Evolutionary conservation across 805 yeast genomes (phyloP).

Genomic region (Trichomonascus vanleenenianus): DNA sequence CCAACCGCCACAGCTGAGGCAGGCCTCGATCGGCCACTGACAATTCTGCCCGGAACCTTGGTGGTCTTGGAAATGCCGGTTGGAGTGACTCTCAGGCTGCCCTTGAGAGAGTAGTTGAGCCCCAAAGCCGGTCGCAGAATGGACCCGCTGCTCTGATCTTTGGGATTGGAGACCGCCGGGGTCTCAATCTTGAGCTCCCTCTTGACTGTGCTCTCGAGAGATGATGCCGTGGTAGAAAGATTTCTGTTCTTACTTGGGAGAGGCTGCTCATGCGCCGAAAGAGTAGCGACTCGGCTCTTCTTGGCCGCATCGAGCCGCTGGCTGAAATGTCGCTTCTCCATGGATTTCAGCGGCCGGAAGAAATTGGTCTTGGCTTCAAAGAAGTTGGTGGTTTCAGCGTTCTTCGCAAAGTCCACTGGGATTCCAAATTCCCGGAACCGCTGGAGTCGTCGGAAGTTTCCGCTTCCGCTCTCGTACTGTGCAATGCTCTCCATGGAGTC

Average conservation of each 20-base stretch:
- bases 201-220: slow-evolving; percentile 7
- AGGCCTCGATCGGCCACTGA: slow-evolving; percentile 10
- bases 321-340: slow-evolving; percentile 15
- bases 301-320: slow-evolving; percentile 11
- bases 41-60: slow-evolving; percentile 22
- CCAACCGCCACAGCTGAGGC: slow-evolving; percentile 16
- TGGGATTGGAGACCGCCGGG: no score
- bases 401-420: slow-evolving; percentile 14
- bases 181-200: slow-evolving; percentile 12
- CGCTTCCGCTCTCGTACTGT: slow-evolving; percentile 22
- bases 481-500: slow-evolving; percentile 25
- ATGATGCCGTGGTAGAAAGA: not conserved
- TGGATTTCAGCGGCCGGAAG: slow-evolving; percentile 6
- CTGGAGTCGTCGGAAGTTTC: slow-evolving; percentile 21
- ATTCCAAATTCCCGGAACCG: slow-evolving; percentile 25
- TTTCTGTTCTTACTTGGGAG: no score
- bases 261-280: not conserved
- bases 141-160: no score
- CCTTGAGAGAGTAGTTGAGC: slow-evolving; percentile 25
- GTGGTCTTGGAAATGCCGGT: slow-evolving; percentile 20
- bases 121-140: slow-evolving; percentile 18
- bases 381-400: not conserved
- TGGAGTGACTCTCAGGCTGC: slow-evolving; percentile 26
- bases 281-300: slow-evolving; percentile 1
- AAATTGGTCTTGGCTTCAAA: no score